Evolutionary conservation across 345 rosid species (phyloP).

Genomic region (Pistacia vera): DNA sequence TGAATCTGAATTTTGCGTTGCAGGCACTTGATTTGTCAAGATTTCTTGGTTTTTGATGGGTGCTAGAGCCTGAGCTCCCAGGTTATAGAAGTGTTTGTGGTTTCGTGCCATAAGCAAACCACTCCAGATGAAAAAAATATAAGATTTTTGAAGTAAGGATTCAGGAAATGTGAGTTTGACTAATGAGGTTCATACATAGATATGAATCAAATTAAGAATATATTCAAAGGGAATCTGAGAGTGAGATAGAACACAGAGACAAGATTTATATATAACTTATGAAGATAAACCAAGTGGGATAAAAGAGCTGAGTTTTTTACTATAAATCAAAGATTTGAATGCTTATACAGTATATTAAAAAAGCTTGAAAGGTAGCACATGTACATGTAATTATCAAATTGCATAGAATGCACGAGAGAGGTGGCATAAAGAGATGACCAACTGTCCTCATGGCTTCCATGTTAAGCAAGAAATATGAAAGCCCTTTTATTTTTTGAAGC

Average conservation of each 20-base stretch:
- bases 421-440: not conserved
- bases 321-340: slow-evolving; percentile 12
- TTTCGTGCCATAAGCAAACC: slow-evolving; percentile 32
- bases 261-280: slow-evolving; percentile 9
- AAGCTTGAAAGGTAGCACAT: slow-evolving; percentile 14
- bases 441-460: not conserved
- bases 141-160: not conserved
- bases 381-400: slow-evolving; percentile 6
- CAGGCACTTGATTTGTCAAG: slow-evolving; percentile 10
- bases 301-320: not conserved
- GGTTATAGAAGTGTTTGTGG: not conserved
- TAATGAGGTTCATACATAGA: not conserved
- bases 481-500: not conserved
- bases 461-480: slow-evolving; percentile 22
- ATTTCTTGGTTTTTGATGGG: slow-evolving; percentile 24
- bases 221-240: slow-evolving; percentile 14
- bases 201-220: not conserved
- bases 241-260: not conserved
- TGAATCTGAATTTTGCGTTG: slow-evolving; percentile 32
- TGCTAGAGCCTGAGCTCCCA: slow-evolving; percentile 24
- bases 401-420: not conserved
- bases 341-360: slow-evolving; percentile 4
- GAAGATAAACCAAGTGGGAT: slow-evolving; percentile 17
- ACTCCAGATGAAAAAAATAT: slow-evolving; percentile 9
- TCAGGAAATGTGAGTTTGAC: slow-evolving; percentile 12